These are phyloP conservation scores for Acacia acuminata DNA, from an alignment of 306 rosid species.

Conservation along the genomic window DNA sequence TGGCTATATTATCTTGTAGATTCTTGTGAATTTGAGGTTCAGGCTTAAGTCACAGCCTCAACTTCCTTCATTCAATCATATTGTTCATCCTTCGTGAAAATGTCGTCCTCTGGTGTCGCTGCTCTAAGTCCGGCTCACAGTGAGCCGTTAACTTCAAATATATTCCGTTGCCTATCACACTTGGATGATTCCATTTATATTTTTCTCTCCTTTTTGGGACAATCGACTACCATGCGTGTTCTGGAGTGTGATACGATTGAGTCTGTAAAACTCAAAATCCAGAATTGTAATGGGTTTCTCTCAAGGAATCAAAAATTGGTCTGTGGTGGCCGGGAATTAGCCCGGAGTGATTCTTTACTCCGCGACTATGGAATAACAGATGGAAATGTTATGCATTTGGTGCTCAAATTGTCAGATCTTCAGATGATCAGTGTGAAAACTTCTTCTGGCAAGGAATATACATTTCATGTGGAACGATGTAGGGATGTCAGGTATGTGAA, in stretches of 20 bases:
- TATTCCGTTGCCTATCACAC: conserved; percentile 36
- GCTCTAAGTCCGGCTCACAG: conserved; percentile 53
- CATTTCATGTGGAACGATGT: conserved; percentile 75
- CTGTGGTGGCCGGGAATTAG: conserved; percentile 85
- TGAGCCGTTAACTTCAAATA: conserved; percentile 50
- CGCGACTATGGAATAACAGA: conserved; percentile 80
- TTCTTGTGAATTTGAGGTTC: conserved; percentile 37
- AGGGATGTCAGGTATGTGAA: conserved; percentile 81
- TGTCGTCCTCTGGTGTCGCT: conserved; percentile 84
- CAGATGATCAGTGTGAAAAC: conserved; percentile 75
- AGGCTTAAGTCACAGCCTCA: conserved; percentile 37
- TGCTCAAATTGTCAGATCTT: conserved; percentile 76
- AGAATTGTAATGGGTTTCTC: conserved; percentile 68
- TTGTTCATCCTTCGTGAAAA: conserved; percentile 30
- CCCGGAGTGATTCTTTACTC: conserved; percentile 74
- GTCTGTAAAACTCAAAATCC: conserved; percentile 80
- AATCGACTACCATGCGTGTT: conserved; percentile 66
- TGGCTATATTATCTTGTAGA: conserved; percentile 38
- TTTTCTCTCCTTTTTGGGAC: conserved; percentile 60
- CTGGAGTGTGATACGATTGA: conserved; percentile 78
- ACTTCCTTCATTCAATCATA: conserved; percentile 5
- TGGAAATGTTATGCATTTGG: conserved; percentile 90
- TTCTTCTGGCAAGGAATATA: conserved; percentile 61
- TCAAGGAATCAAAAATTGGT: conserved; percentile 83
- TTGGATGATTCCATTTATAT: conserved; percentile 61